These are phyloP conservation scores for Corymbia calophylla DNA, from an alignment of 441 rosid species.

Conservation along the genomic window DNA sequence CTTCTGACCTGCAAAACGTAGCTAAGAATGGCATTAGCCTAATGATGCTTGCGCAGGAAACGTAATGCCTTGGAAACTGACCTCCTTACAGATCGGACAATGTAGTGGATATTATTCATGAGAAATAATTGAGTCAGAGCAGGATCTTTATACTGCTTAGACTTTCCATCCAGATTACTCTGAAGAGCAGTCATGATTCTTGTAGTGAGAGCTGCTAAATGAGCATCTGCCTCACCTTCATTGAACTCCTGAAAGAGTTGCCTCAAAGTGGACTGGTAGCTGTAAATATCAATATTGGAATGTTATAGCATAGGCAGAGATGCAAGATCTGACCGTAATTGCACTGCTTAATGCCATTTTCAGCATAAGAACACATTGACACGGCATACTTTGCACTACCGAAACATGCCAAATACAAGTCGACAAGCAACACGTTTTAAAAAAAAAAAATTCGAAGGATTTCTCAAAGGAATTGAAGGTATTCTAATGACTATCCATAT, in stretches of 20 bases:
- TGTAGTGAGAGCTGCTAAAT: constrained; percentile 65
- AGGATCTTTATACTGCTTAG: constrained; percentile 91
- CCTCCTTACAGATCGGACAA: constrained; percentile 97
- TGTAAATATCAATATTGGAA: constrained; percentile 15
- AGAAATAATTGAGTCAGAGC: constrained; percentile 81
- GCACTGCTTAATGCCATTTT: neutral
- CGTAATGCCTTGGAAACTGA: constrained; percentile 7
- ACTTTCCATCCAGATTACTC: constrained; percentile 81
- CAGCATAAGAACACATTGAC: neutral
- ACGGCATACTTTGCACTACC: neutral
- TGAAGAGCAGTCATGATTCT: constrained; percentile 87
- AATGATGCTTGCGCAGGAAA: neutral
- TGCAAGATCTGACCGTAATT: neutral
- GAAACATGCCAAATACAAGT: neutral
- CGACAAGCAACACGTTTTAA: neutral
- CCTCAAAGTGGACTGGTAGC: constrained; percentile 76
- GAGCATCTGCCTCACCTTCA: constrained; percentile 45
- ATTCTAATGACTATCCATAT: neutral
- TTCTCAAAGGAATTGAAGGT: neutral
- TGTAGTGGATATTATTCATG: constrained; percentile 92
- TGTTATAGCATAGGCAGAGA: neutral
- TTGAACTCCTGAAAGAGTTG: constrained; percentile 85
- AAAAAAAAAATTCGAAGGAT: neutral
- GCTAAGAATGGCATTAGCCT: neutral
- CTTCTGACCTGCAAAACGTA: constrained; percentile 67